Conservation (phyloP, 805 yeast genomes). For the Wickerhamiella shivajii region DNA sequence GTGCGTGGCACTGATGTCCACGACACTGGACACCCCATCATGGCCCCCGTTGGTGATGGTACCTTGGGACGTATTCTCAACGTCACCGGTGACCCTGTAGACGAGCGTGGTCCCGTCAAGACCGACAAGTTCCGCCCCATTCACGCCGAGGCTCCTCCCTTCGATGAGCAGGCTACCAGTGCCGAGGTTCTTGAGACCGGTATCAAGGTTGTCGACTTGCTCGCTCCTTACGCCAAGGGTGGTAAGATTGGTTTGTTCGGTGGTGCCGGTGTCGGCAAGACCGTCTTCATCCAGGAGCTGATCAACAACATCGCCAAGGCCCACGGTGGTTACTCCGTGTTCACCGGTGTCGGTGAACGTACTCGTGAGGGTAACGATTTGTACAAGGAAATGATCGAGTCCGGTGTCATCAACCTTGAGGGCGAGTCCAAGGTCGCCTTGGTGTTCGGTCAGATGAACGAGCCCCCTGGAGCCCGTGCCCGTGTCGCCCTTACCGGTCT, state of each 20-base stretch:
- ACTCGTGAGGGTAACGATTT: slow-evolving; percentile 99
- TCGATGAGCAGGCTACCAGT: slow-evolving; percentile 91
- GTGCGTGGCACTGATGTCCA: slow-evolving; percentile 86
- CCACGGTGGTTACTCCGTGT: slow-evolving; percentile 99
- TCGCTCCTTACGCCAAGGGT: slow-evolving; percentile 99
- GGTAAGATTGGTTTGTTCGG: slow-evolving; percentile 99
- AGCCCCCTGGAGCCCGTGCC: slow-evolving; percentile 99
- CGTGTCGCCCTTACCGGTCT: slow-evolving; percentile 99
- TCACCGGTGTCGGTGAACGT: slow-evolving; percentile 99
- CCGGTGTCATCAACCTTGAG: slow-evolving; percentile 98
- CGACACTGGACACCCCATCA: slow-evolving; percentile 97
- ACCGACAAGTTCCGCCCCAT: slow-evolving; percentile 90
- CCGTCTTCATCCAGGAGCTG: slow-evolving; percentile 98
- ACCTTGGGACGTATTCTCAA: slow-evolving; percentile 97
- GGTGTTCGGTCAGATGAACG: slow-evolving; percentile 99
- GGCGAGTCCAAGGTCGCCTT: slow-evolving; percentile 99
- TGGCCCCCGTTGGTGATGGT: slow-evolving; percentile 98
- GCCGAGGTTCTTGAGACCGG: slow-evolving; percentile 99
- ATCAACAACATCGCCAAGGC: slow-evolving; percentile 99
- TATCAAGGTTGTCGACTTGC: slow-evolving; percentile 97
- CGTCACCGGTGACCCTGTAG: slow-evolving; percentile 98
- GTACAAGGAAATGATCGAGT: slow-evolving; percentile 99
- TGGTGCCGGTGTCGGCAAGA: slow-evolving; percentile 99
- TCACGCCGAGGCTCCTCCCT: slow-evolving; percentile 95
- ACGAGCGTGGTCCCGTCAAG: slow-evolving; percentile 98